These are phyloP conservation scores for Phytophthora pisi DNA, from an alignment of 352 stramenopile species.

Conservation along the genomic window DNA sequence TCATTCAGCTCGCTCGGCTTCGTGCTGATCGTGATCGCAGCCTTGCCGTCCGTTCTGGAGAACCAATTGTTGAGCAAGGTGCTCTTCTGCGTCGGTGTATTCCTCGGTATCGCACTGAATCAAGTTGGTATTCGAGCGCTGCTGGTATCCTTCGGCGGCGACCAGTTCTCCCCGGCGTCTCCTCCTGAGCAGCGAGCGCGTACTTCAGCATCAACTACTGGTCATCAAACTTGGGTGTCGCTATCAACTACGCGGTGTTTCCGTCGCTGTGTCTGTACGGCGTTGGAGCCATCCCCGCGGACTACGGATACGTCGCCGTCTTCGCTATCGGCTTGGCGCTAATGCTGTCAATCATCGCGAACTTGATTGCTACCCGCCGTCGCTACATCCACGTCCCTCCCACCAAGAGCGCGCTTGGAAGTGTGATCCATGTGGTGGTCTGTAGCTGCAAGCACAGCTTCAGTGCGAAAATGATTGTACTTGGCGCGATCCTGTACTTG, in stretches of 20 bases:
- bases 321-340: slow-evolving; percentile 61
- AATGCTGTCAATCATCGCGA: slow-evolving; percentile 37
- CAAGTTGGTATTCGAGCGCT: slow-evolving; percentile 57
- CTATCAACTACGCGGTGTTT: slow-evolving; percentile 76
- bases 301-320: slow-evolving; percentile 46
- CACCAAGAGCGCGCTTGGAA: slow-evolving; percentile 41
- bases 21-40: slow-evolving; percentile 49
- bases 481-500: slow-evolving; percentile 40
- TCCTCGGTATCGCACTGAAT: slow-evolving; percentile 50
- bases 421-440: slow-evolving; percentile 45
- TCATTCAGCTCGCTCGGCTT: slow-evolving; percentile 51
- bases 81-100: slow-evolving; percentile 63
- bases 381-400: slow-evolving; percentile 57
- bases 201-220: slow-evolving; percentile 53
- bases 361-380: slow-evolving; percentile 42
- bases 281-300: slow-evolving; percentile 47
- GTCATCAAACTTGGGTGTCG: slow-evolving; percentile 70
- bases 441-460: slow-evolving; percentile 29
- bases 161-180: slow-evolving; percentile 13
- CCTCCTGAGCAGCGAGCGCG: slow-evolving; percentile 12
- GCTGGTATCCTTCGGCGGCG: slow-evolving; percentile 57
- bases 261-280: slow-evolving; percentile 76
- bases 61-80: slow-evolving; percentile 35
- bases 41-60: slow-evolving; percentile 43
- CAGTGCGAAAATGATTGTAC: slow-evolving; percentile 40